These are phyloP conservation scores for Candida nitratophila DNA, from an alignment of 805 yeast species.

Conservation along the genomic window DNA sequence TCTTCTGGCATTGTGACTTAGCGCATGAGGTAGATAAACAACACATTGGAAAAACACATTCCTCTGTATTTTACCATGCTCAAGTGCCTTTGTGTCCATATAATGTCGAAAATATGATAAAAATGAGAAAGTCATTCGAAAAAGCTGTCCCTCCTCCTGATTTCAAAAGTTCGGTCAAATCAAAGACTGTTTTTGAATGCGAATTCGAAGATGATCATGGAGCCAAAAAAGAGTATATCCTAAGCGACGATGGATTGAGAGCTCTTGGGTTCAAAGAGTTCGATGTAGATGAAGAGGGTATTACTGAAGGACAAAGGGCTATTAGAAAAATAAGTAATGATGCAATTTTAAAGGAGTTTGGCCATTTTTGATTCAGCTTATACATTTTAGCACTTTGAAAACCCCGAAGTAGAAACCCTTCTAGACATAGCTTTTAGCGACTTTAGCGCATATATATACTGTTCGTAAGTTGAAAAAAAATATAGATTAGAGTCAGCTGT, in stretches of 20 bases:
- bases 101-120: conserved; percentile 6
- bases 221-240: background rate
- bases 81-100: conserved; percentile 25
- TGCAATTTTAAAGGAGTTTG: background rate
- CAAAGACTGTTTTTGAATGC: conserved; percentile 6
- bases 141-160: conserved; percentile 4
- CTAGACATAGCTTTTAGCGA: too few species aligned
- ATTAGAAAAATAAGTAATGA: conserved; percentile 13
- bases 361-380: background rate
- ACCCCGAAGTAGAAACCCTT: too few species aligned
- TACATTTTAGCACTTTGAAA: too few species aligned
- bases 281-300: conserved; percentile 14
- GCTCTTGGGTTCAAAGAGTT: conserved; percentile 23
- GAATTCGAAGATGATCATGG: conserved; percentile 8
- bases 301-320: conserved; percentile 21
- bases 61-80: conserved; percentile 33
- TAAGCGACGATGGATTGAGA: conserved; percentile 15
- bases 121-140: conserved; percentile 3
- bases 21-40: conserved; percentile 34
- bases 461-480: too few species aligned
- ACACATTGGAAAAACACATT: conserved; percentile 27
- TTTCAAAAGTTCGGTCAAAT: conserved; percentile 3
- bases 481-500: too few species aligned
- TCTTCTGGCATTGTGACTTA: conserved; percentile 37
- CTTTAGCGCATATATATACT: too few species aligned